Evolutionary conservation across 164 flowering plant genomes (phyloP), one percentile per base, ranked within the genome.

Genomic region (Pachysandra terminalis): DNA sequence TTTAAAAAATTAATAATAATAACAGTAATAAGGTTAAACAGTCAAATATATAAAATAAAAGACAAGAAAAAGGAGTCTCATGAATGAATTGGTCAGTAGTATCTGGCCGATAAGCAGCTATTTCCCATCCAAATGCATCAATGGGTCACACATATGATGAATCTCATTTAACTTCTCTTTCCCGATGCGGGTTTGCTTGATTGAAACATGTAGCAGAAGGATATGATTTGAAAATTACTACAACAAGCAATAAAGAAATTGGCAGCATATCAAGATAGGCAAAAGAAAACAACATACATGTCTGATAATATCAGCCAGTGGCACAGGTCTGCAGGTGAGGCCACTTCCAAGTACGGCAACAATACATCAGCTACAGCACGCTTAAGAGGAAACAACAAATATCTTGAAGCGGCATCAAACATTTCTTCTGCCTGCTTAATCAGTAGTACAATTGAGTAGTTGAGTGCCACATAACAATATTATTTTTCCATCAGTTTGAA

Each of bases 351-450:
- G 71, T 88, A 93, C 5, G 93, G 98, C 75, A 96, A 68, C 58
- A 96, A 74, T 6, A 71, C 96, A 83, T 96, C 99, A 66, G 97
- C 98, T 26, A 87, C 99, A 59, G 91, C 96, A 69, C 99, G 98
- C 79, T 93, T 96, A 40, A 96, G 89, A 63, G 99, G 96, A 80
- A 96, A 93, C 61, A 96, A 75, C 59, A 96, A 74, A 69, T 96
- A 96, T 82, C 99, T 86, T 66, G 99, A 96, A 70, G 99, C 95
- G 73, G 93, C 98, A 86, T 96, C 98, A 80, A 96, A 90, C 79
- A 96, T 85, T 76, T 90, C 98, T 73, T 86, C 98, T 25, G 92
- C 98, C 98, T 95, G 87, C 68, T 35, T 67, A 70, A 73, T 26
- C 16, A 65, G 62, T n/a, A 65, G 62, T n/a, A 69, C 10, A 22